These are phyloP conservation scores for Esteya vermicola DNA, from an alignment of 2,329 filamentous ascomycete genomes.

Conservation along the genomic window DNA sequence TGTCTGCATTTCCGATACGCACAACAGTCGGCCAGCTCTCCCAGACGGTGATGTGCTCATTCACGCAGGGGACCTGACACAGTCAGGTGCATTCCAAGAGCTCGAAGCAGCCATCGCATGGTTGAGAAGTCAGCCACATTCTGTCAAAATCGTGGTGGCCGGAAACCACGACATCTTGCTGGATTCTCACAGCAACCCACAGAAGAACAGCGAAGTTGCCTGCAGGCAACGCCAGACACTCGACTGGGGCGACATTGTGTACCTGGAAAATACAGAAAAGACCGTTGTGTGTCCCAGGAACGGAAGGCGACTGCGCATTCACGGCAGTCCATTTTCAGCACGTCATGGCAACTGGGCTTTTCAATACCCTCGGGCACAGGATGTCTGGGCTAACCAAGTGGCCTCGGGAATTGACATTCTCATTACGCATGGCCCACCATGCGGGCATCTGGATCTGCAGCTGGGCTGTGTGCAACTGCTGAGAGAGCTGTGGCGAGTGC, in stretches of 20 bases:
- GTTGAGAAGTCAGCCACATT: conserved; percentile 24
- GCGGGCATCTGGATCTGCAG: conserved; percentile 18
- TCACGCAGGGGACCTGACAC: conserved; percentile 33
- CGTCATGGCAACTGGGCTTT: conserved; percentile 25
- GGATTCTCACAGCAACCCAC: background rate
- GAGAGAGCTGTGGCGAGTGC: conserved; percentile 17
- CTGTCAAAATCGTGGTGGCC: conserved; percentile 28
- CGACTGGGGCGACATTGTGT: conserved; percentile 19
- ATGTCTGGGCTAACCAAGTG: conserved; percentile 15
- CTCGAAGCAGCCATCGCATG: conserved; percentile 24
- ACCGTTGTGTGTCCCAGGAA: conserved; percentile 15
- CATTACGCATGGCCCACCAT: conserved; percentile 20
- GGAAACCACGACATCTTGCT: conserved; percentile 20
- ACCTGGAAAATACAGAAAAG: conserved; percentile 17
- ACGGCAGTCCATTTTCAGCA: conserved; percentile 21
- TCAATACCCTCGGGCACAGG: conserved; percentile 19
- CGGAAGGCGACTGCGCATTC: conserved; percentile 18
- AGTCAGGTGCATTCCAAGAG: conserved; percentile 26
- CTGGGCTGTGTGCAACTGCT: conserved; percentile 16
- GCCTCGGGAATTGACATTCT: conserved; percentile 18
- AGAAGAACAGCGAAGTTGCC: too few relatives aligned
- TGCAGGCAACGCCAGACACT: conserved; percentile 7
- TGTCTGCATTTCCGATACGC: conserved; percentile 5
- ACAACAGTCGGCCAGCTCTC: conserved; percentile 11
- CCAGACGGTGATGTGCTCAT: conserved; percentile 29